Conservation (phyloP, 768 basidiomycete genomes). For the Mycena floridula region DNA sequence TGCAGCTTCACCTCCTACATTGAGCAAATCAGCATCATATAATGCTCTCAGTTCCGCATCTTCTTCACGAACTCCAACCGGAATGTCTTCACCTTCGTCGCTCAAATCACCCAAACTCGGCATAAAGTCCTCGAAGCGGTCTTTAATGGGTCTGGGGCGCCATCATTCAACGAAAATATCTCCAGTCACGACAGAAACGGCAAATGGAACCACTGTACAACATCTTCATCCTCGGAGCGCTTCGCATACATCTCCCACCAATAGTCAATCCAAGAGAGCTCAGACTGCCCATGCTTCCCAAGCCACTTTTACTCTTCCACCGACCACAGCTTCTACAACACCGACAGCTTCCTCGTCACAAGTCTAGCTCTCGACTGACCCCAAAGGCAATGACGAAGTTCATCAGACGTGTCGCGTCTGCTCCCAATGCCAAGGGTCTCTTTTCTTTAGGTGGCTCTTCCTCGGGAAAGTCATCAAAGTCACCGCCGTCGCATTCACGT, state of each 20-base stretch:
- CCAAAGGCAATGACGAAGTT: constrained; percentile 73
- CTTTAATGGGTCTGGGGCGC: neutral
- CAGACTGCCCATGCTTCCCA: constrained; percentile 43
- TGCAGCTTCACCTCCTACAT: constrained; percentile 14
- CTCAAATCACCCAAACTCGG: constrained; percentile 25
- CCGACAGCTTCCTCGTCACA: constrained; percentile 17
- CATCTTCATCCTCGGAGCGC: constrained; percentile 1
- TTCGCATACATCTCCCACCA: neutral
- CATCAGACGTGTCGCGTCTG: constrained; percentile 92
- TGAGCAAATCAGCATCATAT: constrained; percentile 18
- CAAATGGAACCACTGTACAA: neutral
- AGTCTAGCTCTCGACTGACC: constrained; percentile 20
- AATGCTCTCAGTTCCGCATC: constrained; percentile 7
- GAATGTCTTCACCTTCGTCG: constrained; percentile 17
- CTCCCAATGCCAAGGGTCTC: constrained; percentile 92
- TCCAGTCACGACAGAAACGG: neutral
- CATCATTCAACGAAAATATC: neutral
- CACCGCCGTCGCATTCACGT: neutral
- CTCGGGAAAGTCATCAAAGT: neutral
- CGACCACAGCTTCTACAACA: constrained; percentile 28
- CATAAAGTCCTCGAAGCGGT: constrained; percentile 42
- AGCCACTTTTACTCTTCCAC: constrained; percentile 34
- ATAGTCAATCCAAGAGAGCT: constrained; percentile 15
- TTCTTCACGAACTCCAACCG: constrained; percentile 16
- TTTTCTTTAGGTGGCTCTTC: constrained; percentile 44